Evolutionary conservation across 257 asterid genomes (phyloP).

Genomic region (Cynanchum wilfordii): DNA sequence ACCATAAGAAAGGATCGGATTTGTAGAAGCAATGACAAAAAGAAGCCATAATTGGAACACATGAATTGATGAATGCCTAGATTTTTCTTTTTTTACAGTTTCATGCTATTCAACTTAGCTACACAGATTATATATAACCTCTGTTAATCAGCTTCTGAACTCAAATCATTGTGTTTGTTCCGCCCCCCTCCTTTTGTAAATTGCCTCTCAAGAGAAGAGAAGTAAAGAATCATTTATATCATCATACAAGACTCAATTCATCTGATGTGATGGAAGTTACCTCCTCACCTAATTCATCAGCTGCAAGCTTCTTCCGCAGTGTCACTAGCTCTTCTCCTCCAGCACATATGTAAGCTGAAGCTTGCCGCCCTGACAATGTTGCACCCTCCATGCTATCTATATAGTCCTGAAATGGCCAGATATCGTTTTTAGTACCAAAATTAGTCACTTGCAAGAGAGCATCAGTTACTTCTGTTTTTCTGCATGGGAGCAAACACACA

Average conservation of each 20-base stretch:
- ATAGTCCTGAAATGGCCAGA: conserved; percentile 57
- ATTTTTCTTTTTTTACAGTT: background rate
- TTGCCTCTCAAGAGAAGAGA: background rate
- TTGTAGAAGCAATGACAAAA: background rate
- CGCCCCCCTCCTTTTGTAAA: background rate
- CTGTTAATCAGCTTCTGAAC: conserved; percentile 6
- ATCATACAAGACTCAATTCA: conserved; percentile 55
- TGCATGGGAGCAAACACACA: background rate
- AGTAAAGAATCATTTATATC: conserved; percentile 6
- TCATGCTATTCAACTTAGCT: background rate
- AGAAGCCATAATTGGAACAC: background rate
- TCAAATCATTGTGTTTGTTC: background rate
- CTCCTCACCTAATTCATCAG: conserved; percentile 19
- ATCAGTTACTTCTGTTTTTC: background rate
- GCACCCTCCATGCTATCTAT: conserved; percentile 99
- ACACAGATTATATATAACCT: background rate
- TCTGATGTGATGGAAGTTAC: conserved; percentile 30
- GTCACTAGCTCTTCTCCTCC: conserved; percentile 79
- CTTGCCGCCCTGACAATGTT: conserved; percentile 89
- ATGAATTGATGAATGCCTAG: background rate
- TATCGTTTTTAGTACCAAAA: background rate
- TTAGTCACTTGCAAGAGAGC: background rate
- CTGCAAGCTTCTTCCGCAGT: conserved; percentile 39
- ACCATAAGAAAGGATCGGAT: background rate
- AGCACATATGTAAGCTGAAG: conserved; percentile 74